Base-by-base conservation (phyloP, 805 yeast genomes). In the Suhomyces canberraensis region DNA sequence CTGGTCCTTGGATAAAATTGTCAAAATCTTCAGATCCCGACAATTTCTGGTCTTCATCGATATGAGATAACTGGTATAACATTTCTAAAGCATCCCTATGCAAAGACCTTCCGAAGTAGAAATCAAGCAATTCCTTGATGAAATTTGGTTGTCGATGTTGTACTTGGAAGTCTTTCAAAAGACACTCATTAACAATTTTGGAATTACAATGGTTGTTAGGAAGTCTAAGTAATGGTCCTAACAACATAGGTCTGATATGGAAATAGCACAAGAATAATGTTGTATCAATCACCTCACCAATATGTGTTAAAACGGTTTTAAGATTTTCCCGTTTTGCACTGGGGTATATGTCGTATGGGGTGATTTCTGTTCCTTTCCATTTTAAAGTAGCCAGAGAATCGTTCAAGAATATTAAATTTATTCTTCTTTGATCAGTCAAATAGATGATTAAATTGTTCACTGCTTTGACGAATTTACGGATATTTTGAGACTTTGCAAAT, bases 171-270 rank as follows among this genome's bases (percentile, higher is more conserved):
- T 46, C 42, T 3, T 61, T 52, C 8, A 70, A 56, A 19, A 88
- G 69, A 34, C 75, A 71, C 8, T 61, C 56, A 33, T 76, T 75
- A 1, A 87, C 95, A 2, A 76, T 68, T 1, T 67, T 64, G 4
- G 81, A 71, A 48, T 82, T 81, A 62, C 97, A 88, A 46, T 70
- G 66, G 56, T 90, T 93, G 18, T 77, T 75, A 0, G 73, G 72
- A 2, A 88, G 71, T 33, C 98, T 69, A 4, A 91, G 68, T 15
- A 91, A 73, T 0, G 98, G 93, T 0, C 91, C 95, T 11, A 91
- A 73, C 54, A 91, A 68, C 43, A 82, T 73, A 0, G 86, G 84
- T 37, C 78, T 77, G 20, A 77, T 76, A n/a, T 78, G 54, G 40
- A 79, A 66, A 53, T 93, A 91, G 41, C 93, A 77, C 35, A 77